phyloP scores from a whole-genome alignment of 352 stramenopile genomes.

The Pythium sukuiense region DNA sequence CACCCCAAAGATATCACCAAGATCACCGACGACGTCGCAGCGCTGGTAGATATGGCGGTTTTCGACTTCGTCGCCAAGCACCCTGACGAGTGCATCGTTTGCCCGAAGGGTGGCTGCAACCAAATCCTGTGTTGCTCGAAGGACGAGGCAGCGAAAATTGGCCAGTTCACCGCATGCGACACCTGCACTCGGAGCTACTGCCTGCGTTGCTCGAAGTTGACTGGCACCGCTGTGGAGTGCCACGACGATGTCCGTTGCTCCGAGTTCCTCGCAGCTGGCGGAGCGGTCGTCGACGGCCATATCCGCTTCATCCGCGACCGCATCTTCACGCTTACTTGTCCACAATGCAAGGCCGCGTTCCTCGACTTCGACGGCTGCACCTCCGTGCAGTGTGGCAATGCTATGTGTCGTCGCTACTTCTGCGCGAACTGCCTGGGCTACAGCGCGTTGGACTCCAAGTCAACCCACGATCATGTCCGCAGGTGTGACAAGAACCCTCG shows the following conservation, averaged over 20 bases:
- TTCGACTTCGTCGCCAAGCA: slow-evolving; percentile 21
- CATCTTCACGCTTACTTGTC: slow-evolving; percentile 26
- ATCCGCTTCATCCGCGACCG: slow-evolving; percentile 20
- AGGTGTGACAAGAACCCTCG: slow-evolving; percentile 17
- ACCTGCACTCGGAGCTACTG: slow-evolving; percentile 20
- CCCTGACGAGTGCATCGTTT: slow-evolving; percentile 7
- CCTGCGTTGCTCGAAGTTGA: slow-evolving; percentile 12
- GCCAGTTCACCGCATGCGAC: slow-evolving; percentile 15
- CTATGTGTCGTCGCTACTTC: slow-evolving; percentile 17
- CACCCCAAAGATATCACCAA: slow-evolving; percentile 13
- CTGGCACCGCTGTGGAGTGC: not conserved
- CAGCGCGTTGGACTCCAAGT: not conserved
- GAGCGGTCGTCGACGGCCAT: not conserved
- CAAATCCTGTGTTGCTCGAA: slow-evolving; percentile 11
- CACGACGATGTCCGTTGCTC: slow-evolving; percentile 15
- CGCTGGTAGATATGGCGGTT: slow-evolving; percentile 19
- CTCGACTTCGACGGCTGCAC: slow-evolving; percentile 30
- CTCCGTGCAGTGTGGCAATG: slow-evolving; percentile 24
- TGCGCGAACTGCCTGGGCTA: slow-evolving; percentile 23
- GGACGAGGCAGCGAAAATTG: not conserved
- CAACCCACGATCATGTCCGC: slow-evolving; percentile 21
- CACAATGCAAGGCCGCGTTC: slow-evolving; percentile 21
- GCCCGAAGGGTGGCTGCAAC: slow-evolving; percentile 23
- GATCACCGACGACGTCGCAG: slow-evolving; percentile 7
- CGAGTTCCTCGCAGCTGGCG: slow-evolving; percentile 5